Evolutionary conservation across 108 stramenopile genomes (phyloP).

Genomic region (Asterionellopsis glacialis): DNA sequence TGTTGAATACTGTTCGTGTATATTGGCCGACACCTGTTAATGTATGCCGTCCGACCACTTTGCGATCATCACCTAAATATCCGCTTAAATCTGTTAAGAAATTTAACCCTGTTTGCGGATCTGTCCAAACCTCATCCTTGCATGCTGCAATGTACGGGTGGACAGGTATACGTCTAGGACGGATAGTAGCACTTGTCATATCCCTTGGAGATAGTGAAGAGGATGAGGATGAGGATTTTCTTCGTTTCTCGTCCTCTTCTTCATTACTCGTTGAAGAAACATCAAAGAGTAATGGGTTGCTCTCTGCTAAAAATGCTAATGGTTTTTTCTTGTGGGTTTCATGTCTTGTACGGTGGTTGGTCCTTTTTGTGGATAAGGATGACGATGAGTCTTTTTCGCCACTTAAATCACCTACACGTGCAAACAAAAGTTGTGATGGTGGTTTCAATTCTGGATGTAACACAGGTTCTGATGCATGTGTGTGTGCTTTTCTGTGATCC

Average conservation of each 20-base stretch:
- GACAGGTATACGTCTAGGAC: constrained; percentile 40
- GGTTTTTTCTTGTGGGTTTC: neutral
- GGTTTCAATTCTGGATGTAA: constrained; percentile 7
- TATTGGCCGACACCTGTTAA: constrained; percentile 85
- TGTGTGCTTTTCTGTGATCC: constrained; percentile 2
- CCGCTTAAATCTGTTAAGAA: constrained; percentile 66
- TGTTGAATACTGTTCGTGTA: constrained; percentile 66
- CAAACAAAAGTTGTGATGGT: constrained; percentile 8
- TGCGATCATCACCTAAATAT: constrained; percentile 68
- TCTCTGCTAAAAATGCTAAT: constrained; percentile 11
- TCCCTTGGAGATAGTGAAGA: neutral
- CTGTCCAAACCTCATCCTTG: constrained; percentile 66
- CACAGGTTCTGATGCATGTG: constrained; percentile 2
- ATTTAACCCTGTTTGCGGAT: constrained; percentile 64
- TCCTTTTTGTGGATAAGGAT: neutral
- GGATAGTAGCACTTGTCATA: constrained; percentile 8
- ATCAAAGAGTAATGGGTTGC: constrained; percentile 36
- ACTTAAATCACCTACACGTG: neutral
- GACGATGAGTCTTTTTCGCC: too few relatives aligned
- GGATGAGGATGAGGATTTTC: neutral
- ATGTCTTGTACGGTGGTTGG: neutral
- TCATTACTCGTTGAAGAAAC: neutral
- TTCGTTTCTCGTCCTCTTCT: constrained; percentile 2
- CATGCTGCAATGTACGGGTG: constrained; percentile 75
- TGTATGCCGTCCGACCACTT: constrained; percentile 72